Base-by-base conservation (phyloP, 2,329 filamentous ascomycete species). In the Epicoccum nigrum region DNA sequence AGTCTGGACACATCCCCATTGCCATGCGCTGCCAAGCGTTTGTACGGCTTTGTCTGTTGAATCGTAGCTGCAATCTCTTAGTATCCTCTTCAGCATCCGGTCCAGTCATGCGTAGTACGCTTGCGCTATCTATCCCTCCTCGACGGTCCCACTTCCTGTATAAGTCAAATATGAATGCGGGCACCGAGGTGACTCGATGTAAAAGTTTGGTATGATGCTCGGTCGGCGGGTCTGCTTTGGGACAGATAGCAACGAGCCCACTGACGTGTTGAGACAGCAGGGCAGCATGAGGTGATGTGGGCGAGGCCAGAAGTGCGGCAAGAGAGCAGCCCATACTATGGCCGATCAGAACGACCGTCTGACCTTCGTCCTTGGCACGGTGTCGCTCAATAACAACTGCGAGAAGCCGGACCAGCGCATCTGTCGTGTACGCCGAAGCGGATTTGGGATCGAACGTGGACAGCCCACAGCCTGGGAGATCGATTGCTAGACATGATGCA, bases 271-370 rank as follows among this genome's bases (percentile, higher is more conserved):
- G 73, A 25, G 83, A 78, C n/a, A 90, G 64, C 1, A 76, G 70
- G 20, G 78, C 77, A 17, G 73, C 76, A 51, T 85, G 76, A 1
- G 80, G 73, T 2, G 81, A 84, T 57, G 80, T 74, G 2, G 79
- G 76, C 0, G 84, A 86, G 8, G 90, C 87, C 43, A 97, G 77
- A 13, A 87, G 77, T 20, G 89, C 86, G 5, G 87, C 85, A 16
- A 97, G 77, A 3, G 89, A 89, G 51, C 89, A 92, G 6, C 94
- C 94, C 84, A 97, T 88, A 69, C 91, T 96, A 68, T 99, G 94
- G 1, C 87, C 91, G 52, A 97, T 84, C 23, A 97, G 73, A 16
- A 97, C 82, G 12, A 96, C 82, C 3, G 85, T 83, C 70, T 96
- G 92, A 1, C 77, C 79, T 15, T 79, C 76, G 28, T 83, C 79